phyloP scores from a whole-genome alignment of 2,329 filamentous ascomycete genomes.

The Penicillium brasilianum region DNA sequence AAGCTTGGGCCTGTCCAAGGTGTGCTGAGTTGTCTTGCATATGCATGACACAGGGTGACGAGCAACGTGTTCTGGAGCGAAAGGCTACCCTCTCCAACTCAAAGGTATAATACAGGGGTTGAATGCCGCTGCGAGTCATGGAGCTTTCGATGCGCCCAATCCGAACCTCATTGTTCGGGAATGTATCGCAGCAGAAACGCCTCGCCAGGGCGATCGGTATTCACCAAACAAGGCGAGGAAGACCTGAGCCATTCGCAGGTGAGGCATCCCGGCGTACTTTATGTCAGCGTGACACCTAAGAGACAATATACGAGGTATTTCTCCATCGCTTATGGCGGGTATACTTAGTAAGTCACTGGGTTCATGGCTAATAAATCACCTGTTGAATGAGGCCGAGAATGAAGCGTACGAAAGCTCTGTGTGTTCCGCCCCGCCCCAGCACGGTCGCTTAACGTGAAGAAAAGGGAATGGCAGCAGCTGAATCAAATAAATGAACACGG shows the following conservation, averaged over 20 bases:
- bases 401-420: background rate
- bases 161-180: background rate
- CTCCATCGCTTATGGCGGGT: constrained; percentile 8
- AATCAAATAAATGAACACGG: background rate
- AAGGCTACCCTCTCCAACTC: constrained; percentile 7
- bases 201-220: constrained; percentile 6
- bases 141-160: constrained; percentile 3
- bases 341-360: constrained; percentile 9
- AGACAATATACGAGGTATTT: constrained; percentile 8
- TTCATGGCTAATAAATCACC: constrained; percentile 3
- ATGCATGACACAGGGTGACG: constrained; percentile 4
- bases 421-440: background rate
- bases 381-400: constrained; percentile 5
- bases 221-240: constrained; percentile 7
- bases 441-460: background rate
- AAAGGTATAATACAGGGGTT: constrained; percentile 12
- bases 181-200: constrained; percentile 1
- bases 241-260: constrained; percentile 10
- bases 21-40: constrained; percentile 8
- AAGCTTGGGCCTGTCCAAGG: constrained; percentile 8
- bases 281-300: background rate
- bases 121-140: constrained; percentile 8
- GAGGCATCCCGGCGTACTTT: constrained; percentile 1
- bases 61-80: constrained; percentile 11
- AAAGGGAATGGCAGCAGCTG: constrained; percentile 2